phyloP scores from a whole-genome alignment of 2,329 filamentous ascomycete species.

The Simplicillium sp. region DNA sequence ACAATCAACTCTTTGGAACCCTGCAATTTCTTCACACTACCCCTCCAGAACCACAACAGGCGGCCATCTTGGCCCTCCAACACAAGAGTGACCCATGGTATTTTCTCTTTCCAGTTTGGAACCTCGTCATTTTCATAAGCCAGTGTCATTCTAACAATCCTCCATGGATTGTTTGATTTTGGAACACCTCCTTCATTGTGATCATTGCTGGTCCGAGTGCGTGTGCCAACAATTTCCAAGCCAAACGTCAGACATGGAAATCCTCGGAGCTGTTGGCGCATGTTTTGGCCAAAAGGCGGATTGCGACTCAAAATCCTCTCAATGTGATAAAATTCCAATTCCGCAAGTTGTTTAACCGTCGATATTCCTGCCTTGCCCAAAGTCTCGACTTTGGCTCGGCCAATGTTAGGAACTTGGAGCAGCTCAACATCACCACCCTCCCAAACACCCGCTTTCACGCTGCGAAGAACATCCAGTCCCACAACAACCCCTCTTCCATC shows the following conservation, averaged over 20 bases:
- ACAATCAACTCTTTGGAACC: conserved; percentile 48
- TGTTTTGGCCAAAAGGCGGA: conserved; percentile 68
- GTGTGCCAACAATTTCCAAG: conserved; percentile 14
- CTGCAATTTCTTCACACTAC: conserved; percentile 56
- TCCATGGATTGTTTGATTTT: conserved; percentile 1
- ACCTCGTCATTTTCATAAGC: conserved; percentile 60
- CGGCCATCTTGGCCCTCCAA: conserved; percentile 44
- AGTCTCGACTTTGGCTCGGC: conserved; percentile 64
- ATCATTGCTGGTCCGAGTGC: neutral
- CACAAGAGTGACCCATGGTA: conserved; percentile 64
- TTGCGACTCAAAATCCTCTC: conserved; percentile 71
- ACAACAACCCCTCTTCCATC: conserved; percentile 61
- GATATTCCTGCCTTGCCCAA: conserved; percentile 62
- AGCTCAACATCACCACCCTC: conserved; percentile 75
- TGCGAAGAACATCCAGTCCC: conserved; percentile 69
- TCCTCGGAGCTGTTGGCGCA: conserved; percentile 52
- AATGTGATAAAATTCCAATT: conserved; percentile 59
- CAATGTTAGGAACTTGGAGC: conserved; percentile 73
- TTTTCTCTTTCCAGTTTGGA: conserved; percentile 52
- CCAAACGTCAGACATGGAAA: conserved; percentile 55
- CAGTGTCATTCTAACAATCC: conserved; percentile 53
- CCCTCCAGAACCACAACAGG: conserved; percentile 59
- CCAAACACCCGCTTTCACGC: conserved; percentile 67
- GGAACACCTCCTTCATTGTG: too few species aligned
- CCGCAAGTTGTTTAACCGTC: conserved; percentile 61